phyloP scores from a whole-genome alignment of 2,329 filamentous ascomycete genomes.

The Elsinoe batatas region DNA sequence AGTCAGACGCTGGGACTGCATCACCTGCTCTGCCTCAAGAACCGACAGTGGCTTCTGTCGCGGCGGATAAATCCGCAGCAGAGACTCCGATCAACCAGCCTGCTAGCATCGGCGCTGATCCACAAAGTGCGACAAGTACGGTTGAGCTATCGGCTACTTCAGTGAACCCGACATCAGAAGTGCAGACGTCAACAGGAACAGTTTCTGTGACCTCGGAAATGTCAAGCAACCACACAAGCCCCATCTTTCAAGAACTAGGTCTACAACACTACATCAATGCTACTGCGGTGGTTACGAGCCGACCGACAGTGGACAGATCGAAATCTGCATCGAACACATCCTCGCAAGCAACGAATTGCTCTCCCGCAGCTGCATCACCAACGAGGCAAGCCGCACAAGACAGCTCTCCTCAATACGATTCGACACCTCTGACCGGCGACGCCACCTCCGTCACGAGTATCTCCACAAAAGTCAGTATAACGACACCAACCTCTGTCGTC shows the following conservation, averaged over 20 bases:
- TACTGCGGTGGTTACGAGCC: background rate
- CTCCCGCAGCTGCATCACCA: constrained; percentile 1
- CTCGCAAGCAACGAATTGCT: constrained; percentile 10
- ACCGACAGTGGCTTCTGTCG: constrained; percentile 9
- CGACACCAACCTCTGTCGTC: background rate
- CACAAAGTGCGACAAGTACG: constrained; percentile 28
- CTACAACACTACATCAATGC: constrained; percentile 8
- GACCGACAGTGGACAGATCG: background rate
- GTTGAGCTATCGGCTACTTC: background rate
- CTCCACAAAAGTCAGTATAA: background rate
- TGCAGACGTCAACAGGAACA: no score
- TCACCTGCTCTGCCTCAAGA: constrained; percentile 11
- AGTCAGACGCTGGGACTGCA: constrained; percentile 17
- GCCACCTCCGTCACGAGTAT: no score
- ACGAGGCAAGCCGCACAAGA: background rate
- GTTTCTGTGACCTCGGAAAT: background rate
- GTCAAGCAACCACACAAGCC: background rate
- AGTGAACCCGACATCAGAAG: no score
- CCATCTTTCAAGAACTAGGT: background rate
- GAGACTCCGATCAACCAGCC: constrained; percentile 11
- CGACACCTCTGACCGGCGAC: background rate
- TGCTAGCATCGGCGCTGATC: constrained; percentile 29
- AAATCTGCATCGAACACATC: constrained; percentile 1
- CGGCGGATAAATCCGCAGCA: constrained; percentile 14
- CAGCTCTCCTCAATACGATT: constrained; percentile 4